phyloP scores from a whole-genome alignment of 2,329 filamentous ascomycete species.

The Phialophora verrucosa region DNA sequence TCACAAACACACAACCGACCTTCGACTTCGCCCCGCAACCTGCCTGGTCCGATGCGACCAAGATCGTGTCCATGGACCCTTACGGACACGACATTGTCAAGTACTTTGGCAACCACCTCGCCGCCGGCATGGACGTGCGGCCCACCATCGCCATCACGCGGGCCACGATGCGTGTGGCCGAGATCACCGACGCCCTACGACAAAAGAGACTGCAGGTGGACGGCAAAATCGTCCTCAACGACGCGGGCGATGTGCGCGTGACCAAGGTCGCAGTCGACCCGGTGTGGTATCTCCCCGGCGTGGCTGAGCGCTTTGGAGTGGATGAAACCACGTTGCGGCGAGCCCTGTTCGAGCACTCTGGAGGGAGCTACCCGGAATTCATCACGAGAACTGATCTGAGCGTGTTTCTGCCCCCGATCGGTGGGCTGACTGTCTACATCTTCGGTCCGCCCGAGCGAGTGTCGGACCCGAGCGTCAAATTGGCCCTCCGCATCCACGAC shows the following conservation, averaged over 20 bases:
- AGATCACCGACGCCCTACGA: conserved; percentile 82
- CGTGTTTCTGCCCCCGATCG: conserved; percentile 92
- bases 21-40: conserved; percentile 85
- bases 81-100: conserved; percentile 72
- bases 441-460: conserved; percentile 96
- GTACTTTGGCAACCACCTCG: conserved; percentile 78
- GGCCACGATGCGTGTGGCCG: conserved; percentile 95
- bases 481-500: conserved; percentile 85
- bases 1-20: conserved; percentile 90
- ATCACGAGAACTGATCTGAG: conserved; percentile 97
- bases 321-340: conserved; percentile 87
- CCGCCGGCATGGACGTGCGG: conserved; percentile 81
- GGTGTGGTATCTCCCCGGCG: conserved; percentile 83
- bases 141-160: conserved; percentile 91
- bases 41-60: conserved; percentile 86
- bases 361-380: conserved; percentile 93
- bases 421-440: conserved; percentile 92
- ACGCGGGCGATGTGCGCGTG: conserved; percentile 83
- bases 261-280: conserved; percentile 98
- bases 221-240: conserved; percentile 88
- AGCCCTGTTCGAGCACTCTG: conserved; percentile 91
- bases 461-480: conserved; percentile 78
- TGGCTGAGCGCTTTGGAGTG: conserved; percentile 92
- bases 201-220: conserved; percentile 75
- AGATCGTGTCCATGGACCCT: conserved; percentile 98